Base-by-base conservation (phyloP, 768 basidiomycete species). In the Lentinula boryana region DNA sequence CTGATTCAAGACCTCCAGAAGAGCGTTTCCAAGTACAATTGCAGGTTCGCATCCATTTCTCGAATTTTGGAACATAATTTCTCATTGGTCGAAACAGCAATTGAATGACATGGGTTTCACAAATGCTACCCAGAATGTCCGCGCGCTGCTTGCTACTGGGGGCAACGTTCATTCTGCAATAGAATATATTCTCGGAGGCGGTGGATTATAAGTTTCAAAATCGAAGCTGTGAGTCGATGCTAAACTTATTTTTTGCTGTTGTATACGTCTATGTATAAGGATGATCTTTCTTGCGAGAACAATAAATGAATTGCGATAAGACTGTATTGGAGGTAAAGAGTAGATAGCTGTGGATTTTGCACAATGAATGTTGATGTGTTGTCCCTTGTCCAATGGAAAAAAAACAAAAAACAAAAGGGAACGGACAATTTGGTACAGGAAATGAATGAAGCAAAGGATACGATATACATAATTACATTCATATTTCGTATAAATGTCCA, bases 71-170 rank as follows among this genome's bases (percentile, higher is more conserved):
- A 38, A 51, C 49, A 18, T 31, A 31, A 21, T 4, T 43, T 35
- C 40, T n/a, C 40, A 49, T 57, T 62, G 44, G 49, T 35, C 53
- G 43, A 31, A 57, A 23, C 65, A 93, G 90, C 93, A 95, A 87
- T 72, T 98, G 68, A 88, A 93, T 70, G 91, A 90, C 62, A 98
- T 98, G 96, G 95, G 93, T 1, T 93, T 98, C 73, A 84, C 81
- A 56, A 94, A 96, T 60, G 93, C 93, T 7, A 71, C 83, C 44
- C 91, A 94, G 80, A 98, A 98, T 70, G 80, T 98, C 6, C 81
- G 95, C 4, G 95, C 96, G 4, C 76, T 98, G 46, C 80, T 93
- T 8, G 93, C 92, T 53, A 95, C 94, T 0, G 93, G 85, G n/a
- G 95, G 95, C 10, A 95, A 94, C 67, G 92, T 97, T 16, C 85